Conservation (phyloP, 768 basidiomycete species). For the Tricholoma bakamatsutake region DNA sequence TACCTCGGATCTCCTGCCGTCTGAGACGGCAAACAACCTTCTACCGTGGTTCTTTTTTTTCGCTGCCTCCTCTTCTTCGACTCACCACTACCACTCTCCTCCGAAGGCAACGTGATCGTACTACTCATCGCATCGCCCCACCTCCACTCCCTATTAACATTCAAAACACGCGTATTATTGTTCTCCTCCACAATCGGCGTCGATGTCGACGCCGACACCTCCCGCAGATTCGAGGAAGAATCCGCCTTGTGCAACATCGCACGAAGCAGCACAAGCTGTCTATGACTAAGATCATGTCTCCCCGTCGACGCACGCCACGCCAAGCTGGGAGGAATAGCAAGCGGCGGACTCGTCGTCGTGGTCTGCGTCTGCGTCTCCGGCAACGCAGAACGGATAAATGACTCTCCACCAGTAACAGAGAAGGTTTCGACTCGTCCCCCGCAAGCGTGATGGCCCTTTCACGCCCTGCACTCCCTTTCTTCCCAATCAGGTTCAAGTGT, state of each 20-base stretch:
- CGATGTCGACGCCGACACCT: no score
- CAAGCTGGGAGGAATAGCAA: slow-evolving; percentile 31
- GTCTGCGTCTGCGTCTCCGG: not conserved
- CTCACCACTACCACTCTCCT: no score
- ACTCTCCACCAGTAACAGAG: slow-evolving; percentile 12
- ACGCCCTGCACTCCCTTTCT: slow-evolving; percentile 30
- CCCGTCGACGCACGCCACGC: slow-evolving; percentile 83
- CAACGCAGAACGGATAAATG: not conserved
- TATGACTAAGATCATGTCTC: slow-evolving; percentile 74
- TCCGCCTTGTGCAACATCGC: no score
- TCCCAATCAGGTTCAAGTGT: not conserved
- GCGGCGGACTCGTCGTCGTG: slow-evolving; percentile 16
- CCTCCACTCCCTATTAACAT: no score
- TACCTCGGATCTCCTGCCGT: not conserved
- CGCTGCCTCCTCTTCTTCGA: no score
- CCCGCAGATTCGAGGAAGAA: no score
- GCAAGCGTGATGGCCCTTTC: slow-evolving; percentile 72
- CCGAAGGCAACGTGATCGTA: no score
- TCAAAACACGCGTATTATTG: no score
- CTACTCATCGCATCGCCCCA: no score
- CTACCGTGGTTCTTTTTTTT: not conserved
- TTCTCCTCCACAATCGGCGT: no score
- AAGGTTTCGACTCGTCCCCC: slow-evolving; percentile 53
- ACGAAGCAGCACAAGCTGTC: slow-evolving; percentile 70
- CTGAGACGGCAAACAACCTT: not conserved